phyloP scores from a whole-genome alignment of 2,329 filamentous ascomycete species.

The Cladosporium sp. region DNA sequence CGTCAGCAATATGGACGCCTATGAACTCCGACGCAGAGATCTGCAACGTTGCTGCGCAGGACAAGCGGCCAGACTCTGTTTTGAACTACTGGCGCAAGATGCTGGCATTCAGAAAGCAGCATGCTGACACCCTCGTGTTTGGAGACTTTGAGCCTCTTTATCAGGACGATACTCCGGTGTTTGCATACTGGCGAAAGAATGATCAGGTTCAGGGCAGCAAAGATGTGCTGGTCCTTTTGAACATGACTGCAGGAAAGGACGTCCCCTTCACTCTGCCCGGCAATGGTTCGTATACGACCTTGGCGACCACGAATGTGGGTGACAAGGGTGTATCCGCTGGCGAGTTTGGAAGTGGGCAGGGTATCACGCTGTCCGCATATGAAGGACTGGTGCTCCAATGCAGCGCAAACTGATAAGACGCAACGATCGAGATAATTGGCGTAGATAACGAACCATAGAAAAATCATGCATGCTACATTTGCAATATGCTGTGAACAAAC shows the following conservation, averaged over 20 bases:
- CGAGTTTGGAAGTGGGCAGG: neutral
- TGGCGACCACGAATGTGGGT: neutral
- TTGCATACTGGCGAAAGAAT: constrained; percentile 17
- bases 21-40: constrained; percentile 19
- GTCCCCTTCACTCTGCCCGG: constrained; percentile 16
- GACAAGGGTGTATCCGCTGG: neutral
- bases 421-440: neutral
- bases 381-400: neutral
- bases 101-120: constrained; percentile 14
- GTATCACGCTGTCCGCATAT: neutral
- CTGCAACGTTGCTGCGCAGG: constrained; percentile 18
- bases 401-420: neutral
- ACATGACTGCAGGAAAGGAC: constrained; percentile 15
- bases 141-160: constrained; percentile 18
- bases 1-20: constrained; percentile 16
- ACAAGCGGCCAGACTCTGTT: constrained; percentile 4
- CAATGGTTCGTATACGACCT: neutral
- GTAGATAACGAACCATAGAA: neutral
- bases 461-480: neutral
- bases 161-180: constrained; percentile 13
- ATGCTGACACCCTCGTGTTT: constrained; percentile 15
- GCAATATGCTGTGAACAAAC: neutral
- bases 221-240: constrained; percentile 19
- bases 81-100: constrained; percentile 20
- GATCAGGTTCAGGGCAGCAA: neutral